phyloP scores from a whole-genome alignment of 140 eudicot genomes.

The Cichorium intybus region DNA sequence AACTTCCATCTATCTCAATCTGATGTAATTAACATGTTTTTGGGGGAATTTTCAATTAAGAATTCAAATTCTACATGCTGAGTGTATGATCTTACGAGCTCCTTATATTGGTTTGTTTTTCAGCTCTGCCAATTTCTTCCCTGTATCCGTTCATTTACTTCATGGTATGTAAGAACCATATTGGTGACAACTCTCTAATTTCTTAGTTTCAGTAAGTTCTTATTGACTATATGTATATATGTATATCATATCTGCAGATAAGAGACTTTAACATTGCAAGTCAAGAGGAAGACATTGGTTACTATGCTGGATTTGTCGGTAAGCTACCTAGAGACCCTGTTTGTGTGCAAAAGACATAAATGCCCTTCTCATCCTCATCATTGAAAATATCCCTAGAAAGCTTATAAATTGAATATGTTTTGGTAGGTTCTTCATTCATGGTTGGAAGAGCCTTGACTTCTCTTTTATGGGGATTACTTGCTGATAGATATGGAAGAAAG shows the following conservation, averaged over 20 bases:
- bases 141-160: conserved; percentile 35
- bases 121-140: conserved; percentile 38
- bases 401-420: not conserved
- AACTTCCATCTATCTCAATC: not conserved
- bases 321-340: not conserved
- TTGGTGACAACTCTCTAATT: not conserved
- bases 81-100: not conserved
- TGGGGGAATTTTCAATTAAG: not conserved
- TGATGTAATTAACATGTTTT: not conserved
- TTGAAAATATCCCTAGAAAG: too few relatives aligned
- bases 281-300: conserved; percentile 39
- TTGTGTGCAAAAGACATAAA: not conserved
- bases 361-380: too few relatives aligned
- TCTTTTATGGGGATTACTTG: conserved; percentile 35
- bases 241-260: conserved; percentile 15
- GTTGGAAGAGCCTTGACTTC: conserved; percentile 37
- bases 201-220: not conserved
- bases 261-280: conserved; percentile 36
- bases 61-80: not conserved
- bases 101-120: conserved; percentile 2
- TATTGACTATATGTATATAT: not conserved
- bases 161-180: conserved; percentile 24
- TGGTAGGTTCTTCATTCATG: conserved; percentile 43
- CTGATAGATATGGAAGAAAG: conserved; percentile 41
- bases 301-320: conserved; percentile 36